Evolutionary conservation across 2,329 filamentous ascomycete genomes (phyloP).

Genomic region (Trichophyton simii): DNA sequence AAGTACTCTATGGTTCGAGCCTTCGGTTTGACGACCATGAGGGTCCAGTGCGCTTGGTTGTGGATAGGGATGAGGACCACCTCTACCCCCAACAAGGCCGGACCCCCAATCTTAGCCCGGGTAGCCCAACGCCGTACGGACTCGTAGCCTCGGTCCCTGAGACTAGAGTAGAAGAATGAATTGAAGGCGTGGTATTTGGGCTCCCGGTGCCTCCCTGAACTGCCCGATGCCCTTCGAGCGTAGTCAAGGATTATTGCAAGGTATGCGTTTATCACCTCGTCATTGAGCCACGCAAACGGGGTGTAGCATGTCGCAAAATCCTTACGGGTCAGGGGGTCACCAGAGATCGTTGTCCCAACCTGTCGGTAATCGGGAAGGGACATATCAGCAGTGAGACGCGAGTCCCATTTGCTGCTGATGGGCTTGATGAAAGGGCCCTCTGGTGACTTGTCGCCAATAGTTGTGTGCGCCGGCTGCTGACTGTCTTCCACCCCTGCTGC

Average conservation of each 20-base stretch:
- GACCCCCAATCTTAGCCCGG: constrained; percentile 37
- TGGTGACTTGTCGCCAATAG: constrained; percentile 10
- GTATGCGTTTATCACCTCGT: constrained; percentile 37
- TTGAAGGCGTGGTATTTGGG: constrained; percentile 34
- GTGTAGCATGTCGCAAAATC: constrained; percentile 28
- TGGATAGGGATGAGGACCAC: constrained; percentile 39
- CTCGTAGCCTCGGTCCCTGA: constrained; percentile 30
- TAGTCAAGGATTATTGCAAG: constrained; percentile 31
- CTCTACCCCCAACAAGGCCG: constrained; percentile 33
- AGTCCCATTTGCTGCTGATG: constrained; percentile 27
- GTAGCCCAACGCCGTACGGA: constrained; percentile 32
- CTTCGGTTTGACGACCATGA: constrained; percentile 34
- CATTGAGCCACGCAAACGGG: constrained; percentile 32
- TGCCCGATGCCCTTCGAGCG: constrained; percentile 22
- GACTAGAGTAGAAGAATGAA: constrained; percentile 34
- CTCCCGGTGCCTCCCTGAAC: constrained; percentile 22
- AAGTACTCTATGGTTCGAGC: constrained; percentile 37
- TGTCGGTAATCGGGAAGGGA: constrained; percentile 15
- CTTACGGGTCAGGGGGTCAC: constrained; percentile 25
- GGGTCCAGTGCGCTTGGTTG: constrained; percentile 36
- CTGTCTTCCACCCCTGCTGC: neutral
- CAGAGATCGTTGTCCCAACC: constrained; percentile 23
- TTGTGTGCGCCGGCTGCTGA: constrained; percentile 5
- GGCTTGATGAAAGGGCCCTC: constrained; percentile 24
- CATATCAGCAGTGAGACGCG: constrained; percentile 22